Evolutionary conservation across 768 basidiomycete species (phyloP).

Genomic region (Leccinum subgranulosum): DNA sequence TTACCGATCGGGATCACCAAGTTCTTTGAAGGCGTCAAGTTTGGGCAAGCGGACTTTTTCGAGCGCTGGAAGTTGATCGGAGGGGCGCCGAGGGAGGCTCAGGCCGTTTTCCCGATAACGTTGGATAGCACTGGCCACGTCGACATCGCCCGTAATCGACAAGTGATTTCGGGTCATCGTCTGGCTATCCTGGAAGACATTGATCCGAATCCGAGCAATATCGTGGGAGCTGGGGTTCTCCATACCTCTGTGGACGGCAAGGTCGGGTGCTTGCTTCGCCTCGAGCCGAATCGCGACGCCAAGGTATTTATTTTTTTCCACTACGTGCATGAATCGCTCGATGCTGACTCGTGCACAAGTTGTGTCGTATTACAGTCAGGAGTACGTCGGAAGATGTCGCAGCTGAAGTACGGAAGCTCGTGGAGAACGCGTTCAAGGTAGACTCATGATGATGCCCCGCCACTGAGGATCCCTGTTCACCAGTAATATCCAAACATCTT

Average conservation of each 20-base stretch:
- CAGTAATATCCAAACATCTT: constrained; percentile 13
- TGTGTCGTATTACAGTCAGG: constrained; percentile 90
- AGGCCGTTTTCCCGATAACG: constrained; percentile 78
- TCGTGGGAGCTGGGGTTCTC: constrained; percentile 94
- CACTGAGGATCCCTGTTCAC: constrained; percentile 1
- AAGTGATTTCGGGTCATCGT: constrained; percentile 74
- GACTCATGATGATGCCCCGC: constrained; percentile 5
- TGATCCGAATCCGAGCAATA: constrained; percentile 92
- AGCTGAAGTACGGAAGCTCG: constrained; percentile 55
- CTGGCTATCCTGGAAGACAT: constrained; percentile 78
- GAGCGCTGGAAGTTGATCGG: constrained; percentile 98
- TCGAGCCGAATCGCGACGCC: constrained; percentile 95
- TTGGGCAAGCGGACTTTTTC: constrained; percentile 86
- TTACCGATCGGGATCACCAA: constrained; percentile 87
- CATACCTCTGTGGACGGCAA: constrained; percentile 92
- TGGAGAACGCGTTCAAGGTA: constrained; percentile 39
- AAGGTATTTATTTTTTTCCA: constrained; percentile 54
- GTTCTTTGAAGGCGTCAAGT: constrained; percentile 91
- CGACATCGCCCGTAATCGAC: constrained; percentile 68
- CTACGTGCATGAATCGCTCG: background rate
- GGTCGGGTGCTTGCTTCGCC: constrained; percentile 87
- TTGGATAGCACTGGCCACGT: constrained; percentile 67
- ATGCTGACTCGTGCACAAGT: constrained; percentile 38
- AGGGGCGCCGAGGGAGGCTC: constrained; percentile 90
- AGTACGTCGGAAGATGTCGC: constrained; percentile 94